Base-by-base conservation (phyloP, 139 green algal species). In the Ulvella scutata region DNA sequence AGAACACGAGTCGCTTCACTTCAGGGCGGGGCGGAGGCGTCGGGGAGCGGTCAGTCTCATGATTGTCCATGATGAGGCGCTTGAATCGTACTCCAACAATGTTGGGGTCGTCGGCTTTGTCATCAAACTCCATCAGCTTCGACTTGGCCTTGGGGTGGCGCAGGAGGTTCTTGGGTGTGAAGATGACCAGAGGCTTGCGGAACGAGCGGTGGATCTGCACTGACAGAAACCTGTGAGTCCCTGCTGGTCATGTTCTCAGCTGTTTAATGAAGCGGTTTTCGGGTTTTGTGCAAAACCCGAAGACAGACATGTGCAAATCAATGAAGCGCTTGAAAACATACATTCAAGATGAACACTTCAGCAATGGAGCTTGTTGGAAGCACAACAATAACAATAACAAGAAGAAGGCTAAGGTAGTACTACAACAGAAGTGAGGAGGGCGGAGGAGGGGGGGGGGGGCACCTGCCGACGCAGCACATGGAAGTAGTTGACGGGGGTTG, bases 401-500 rank as follows among this genome's bases (percentile, higher is more conserved):
- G 17, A 76, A 26, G 72, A 72, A 75, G 26, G 13, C 72, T 75
- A 36, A 34, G 34, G 34, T 43, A 72, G 21, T 75, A n/a, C n/a
- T n/a, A n/a, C n/a, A n/a, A n/a, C n/a, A n/a, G n/a, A n/a, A n/a
- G n/a, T n/a, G n/a, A n/a, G n/a, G n/a, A n/a, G n/a, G n/a, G n/a
- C n/a, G n/a, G n/a, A n/a, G 44, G 43, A 59, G 4, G 40, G 20
- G 21, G 28, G 75, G 3, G 26, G 37, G 72, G 74, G 39, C 51
- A 92, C 85, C 85, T 94, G 90, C 33, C 90, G 81, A n/a, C 94
- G 83, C 44, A 98, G 88, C 37, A 97, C 82, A 72, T 98, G 93
- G 90, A 97, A 98, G 88, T 98, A 98, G 83, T 98, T 98, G 67
- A 91, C 94, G 2, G 94, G 94, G 17, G 94, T 99, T 37, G 94